These are phyloP conservation scores for Zygosaccharomyces sapae DNA, from an alignment of 1,139 yeast species.

Conservation along the genomic window DNA sequence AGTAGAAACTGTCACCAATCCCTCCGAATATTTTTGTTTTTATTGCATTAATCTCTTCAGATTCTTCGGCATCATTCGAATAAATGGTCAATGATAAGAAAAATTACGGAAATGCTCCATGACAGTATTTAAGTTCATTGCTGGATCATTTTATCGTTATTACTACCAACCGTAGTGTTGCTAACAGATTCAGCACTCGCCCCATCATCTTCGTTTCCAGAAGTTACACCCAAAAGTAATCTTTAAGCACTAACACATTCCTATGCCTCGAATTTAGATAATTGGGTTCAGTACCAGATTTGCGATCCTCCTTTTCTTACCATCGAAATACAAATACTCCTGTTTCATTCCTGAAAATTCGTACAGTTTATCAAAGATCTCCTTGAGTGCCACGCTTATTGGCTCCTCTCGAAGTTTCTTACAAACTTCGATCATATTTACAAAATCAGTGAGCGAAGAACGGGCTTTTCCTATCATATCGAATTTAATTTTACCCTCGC, in stretches of 20 bases:
- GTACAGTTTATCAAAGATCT: conserved; percentile 32
- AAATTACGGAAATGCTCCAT: conserved; percentile 47
- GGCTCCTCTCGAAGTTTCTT: conserved; percentile 17
- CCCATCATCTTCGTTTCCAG: neutral
- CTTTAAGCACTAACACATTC: conserved; percentile 46
- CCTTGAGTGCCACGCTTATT: conserved; percentile 22
- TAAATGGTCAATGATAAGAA: conserved; percentile 59
- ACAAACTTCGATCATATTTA: conserved; percentile 26
- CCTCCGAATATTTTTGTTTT: conserved; percentile 21
- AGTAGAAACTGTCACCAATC: conserved; percentile 54
- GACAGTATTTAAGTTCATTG: conserved; percentile 4
- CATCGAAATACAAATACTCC: conserved; percentile 27
- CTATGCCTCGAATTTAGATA: conserved; percentile 29
- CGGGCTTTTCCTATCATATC: conserved; percentile 24
- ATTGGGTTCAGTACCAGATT: conserved; percentile 22
- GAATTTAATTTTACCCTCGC: conserved; percentile 15
- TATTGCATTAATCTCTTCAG: conserved; percentile 19
- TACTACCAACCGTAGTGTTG: neutral
- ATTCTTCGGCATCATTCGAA: conserved; percentile 30
- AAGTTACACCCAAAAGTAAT: conserved; percentile 38
- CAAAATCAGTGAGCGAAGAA: conserved; percentile 22
- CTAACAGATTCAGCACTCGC: neutral
- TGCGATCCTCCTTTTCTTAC: conserved; percentile 24
- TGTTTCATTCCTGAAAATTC: conserved; percentile 32
- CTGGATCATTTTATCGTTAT: neutral